phyloP scores from a whole-genome alignment of 2,329 filamentous ascomycete species.

The Pleomassaria siparia region DNA sequence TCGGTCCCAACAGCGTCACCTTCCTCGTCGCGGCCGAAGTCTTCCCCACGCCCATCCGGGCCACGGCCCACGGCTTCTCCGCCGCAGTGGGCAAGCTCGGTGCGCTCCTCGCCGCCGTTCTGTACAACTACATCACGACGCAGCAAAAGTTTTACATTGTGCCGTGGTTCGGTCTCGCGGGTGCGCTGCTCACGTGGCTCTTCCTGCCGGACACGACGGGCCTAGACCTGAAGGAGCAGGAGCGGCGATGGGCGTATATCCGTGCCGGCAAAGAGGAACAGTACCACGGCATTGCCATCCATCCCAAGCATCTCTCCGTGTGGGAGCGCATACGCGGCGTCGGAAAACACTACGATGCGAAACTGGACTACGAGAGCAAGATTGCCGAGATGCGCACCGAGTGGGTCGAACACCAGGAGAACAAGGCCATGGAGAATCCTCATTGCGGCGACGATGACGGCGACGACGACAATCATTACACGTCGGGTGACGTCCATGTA shows the following conservation, averaged over 20 bases:
- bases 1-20: constrained; percentile 92
- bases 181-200: constrained; percentile 77
- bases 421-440: constrained; percentile 53
- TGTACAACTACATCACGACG: constrained; percentile 92
- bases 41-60: constrained; percentile 92
- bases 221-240: constrained; percentile 94
- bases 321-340: constrained; percentile 83
- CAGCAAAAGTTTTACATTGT: constrained; percentile 88
- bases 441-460: constrained; percentile 36
- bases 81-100: constrained; percentile 88
- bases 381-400: constrained; percentile 74
- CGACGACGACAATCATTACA: constrained; percentile 34
- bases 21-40: constrained; percentile 96
- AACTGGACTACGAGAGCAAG: constrained; percentile 79
- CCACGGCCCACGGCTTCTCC: constrained; percentile 92
- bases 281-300: constrained; percentile 91
- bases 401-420: constrained; percentile 58
- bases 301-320: constrained; percentile 81
- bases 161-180: constrained; percentile 90
- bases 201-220: constrained; percentile 98
- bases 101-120: constrained; percentile 79
- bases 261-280: constrained; percentile 73
- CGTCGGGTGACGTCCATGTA: constrained; percentile 28
- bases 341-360: constrained; percentile 80
- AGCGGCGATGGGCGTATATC: constrained; percentile 89